These are phyloP conservation scores for Saitozyma sp. DNA, from an alignment of 768 basidiomycete genomes.

Conservation along the genomic window DNA sequence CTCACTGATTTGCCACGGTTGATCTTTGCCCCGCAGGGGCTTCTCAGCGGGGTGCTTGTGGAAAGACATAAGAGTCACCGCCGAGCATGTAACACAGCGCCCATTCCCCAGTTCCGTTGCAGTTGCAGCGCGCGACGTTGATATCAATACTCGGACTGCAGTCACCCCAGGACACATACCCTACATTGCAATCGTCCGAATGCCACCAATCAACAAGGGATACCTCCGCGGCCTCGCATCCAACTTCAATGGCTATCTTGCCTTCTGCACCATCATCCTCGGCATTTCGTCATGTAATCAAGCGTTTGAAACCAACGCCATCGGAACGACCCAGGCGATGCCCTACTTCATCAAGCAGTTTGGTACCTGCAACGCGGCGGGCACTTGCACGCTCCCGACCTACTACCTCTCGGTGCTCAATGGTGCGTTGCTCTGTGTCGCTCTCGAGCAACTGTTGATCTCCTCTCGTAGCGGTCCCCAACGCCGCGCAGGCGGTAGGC, in stretches of 20 bases:
- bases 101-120: too few relatives aligned
- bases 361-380: neutral
- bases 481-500: neutral
- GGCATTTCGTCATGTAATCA: neutral
- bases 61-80: too few relatives aligned
- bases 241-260: neutral
- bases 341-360: neutral
- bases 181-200: too few relatives aligned
- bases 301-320: neutral
- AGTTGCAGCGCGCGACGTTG: too few relatives aligned
- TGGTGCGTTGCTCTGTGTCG: neutral
- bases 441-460: neutral
- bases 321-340: neutral
- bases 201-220: neutral
- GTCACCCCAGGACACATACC: too few relatives aligned
- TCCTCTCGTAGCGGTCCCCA: neutral
- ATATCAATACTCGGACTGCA: too few relatives aligned
- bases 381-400: neutral
- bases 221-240: neutral
- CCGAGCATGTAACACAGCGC: too few relatives aligned
- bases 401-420: neutral
- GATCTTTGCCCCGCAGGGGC: too few relatives aligned
- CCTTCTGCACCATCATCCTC: conserved; percentile 2
- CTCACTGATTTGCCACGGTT: too few relatives aligned
- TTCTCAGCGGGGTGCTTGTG: too few relatives aligned